Percentiles rank a stretch among this genome's conserved stretches.
These are phyloP conservation scores for Ceratobasidium sp. DNA, from an alignment of 1,284 basidiomycete species.

Conservation along the genomic window DNA sequence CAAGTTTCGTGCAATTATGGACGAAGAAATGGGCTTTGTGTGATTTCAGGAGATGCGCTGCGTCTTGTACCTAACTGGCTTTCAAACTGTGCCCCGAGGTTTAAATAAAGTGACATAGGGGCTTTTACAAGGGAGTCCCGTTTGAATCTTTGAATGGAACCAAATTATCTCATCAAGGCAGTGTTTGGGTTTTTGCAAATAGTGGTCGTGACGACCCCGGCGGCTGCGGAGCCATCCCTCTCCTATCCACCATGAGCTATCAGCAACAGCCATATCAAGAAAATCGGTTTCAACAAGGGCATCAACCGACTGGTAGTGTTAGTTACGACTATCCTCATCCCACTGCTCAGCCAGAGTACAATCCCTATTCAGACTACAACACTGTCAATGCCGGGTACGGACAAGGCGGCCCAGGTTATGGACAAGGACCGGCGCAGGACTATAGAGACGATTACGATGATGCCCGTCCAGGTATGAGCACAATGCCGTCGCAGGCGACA, in stretches of 20 bases:
- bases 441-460: constrained; percentile 35
- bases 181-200: constrained; percentile 40
- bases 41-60: constrained; percentile 14
- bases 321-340: constrained; percentile 31
- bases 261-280: constrained; percentile 31
- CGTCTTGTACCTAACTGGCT: neutral
- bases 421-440: neutral
- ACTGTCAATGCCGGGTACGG: constrained; percentile 27
- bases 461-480: constrained; percentile 28
- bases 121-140: too few relatives aligned
- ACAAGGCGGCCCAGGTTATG: constrained; percentile 3
- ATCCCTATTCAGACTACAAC: constrained; percentile 38
- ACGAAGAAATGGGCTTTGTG: constrained; percentile 78
- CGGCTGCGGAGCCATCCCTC: constrained; percentile 36
- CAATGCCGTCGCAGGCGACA: constrained; percentile 33
- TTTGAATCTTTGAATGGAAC: neutral
- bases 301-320: constrained; percentile 35
- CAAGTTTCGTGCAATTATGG: constrained; percentile 71
- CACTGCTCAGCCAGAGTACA: constrained; percentile 20
- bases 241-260: constrained; percentile 38
- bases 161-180: constrained; percentile 24
- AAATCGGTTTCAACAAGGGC: constrained; percentile 28
- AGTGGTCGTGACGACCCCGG: constrained; percentile 3
- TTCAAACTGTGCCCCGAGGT: too few relatives aligned
- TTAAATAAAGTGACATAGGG: neutral